Percentiles rank a stretch among this genome's conserved stretches.
phyloP scores from a whole-genome alignment of 169 alveolate genomes.

The Eimeria sp. region DNA sequence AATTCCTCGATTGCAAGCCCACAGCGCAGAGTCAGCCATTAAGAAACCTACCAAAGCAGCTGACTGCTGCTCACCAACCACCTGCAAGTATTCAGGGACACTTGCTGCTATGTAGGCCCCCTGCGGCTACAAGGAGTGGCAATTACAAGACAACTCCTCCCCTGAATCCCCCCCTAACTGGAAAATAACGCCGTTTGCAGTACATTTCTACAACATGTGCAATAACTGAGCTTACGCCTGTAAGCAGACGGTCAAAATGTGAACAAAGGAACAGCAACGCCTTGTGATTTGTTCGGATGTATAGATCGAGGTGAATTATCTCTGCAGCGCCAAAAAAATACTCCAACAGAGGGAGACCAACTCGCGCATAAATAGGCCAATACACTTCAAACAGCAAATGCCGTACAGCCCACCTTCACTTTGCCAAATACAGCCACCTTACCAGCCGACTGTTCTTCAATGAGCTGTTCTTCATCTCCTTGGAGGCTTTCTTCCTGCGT shows the following conservation, averaged over 20 bases:
- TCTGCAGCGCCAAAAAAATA: conserved; percentile 24
- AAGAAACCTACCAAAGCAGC: background rate
- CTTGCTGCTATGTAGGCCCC: background rate
- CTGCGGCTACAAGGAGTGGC: background rate
- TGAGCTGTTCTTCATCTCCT: conserved; percentile 64
- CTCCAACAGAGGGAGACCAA: background rate
- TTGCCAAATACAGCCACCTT: background rate
- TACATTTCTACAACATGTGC: background rate
- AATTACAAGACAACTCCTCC: background rate
- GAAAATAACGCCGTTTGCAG: background rate
- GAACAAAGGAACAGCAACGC: conserved; percentile 72
- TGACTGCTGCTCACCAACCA: background rate
- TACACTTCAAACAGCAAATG: background rate
- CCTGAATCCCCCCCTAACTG: background rate
- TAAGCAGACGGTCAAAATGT: conserved; percentile 70
- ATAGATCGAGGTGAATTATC: conserved; percentile 68
- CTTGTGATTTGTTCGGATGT: conserved; percentile 71
- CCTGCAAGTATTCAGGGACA: background rate
- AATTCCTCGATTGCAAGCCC: background rate
- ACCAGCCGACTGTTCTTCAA: conserved; percentile 79
- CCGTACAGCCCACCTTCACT: background rate
- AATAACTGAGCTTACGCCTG: conserved; percentile 20
- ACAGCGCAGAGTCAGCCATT: background rate
- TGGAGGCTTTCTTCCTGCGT: conserved; percentile 34
- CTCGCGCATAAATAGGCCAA: background rate